Percentiles rank a stretch among this genome's conserved stretches.
Evolutionary conservation across 352 stramenopile genomes (phyloP).

Genomic region (Globisporangium apiculatum): DNA sequence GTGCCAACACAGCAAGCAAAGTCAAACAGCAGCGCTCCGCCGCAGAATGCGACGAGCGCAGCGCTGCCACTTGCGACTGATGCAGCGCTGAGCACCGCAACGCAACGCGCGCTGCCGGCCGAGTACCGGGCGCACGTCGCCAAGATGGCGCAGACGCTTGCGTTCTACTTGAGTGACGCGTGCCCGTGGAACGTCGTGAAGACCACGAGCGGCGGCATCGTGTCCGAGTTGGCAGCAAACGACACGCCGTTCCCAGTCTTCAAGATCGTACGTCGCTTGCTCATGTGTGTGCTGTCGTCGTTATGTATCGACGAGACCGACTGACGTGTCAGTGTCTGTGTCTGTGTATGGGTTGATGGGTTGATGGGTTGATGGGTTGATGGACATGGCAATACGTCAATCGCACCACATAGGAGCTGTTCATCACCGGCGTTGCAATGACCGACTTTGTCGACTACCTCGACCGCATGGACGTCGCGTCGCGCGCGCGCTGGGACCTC

Average conservation of each 20-base stretch:
- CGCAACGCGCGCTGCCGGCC: constrained; percentile 10
- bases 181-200: constrained; percentile 36
- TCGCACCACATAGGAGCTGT: constrained; percentile 24
- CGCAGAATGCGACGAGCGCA: no score
- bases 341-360: not conserved
- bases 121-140: constrained; percentile 22
- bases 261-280: constrained; percentile 25
- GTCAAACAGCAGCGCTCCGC: not conserved
- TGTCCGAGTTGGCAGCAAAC: constrained; percentile 43
- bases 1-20: not conserved
- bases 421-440: constrained; percentile 32
- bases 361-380: no score
- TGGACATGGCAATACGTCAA: not conserved
- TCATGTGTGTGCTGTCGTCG: no score
- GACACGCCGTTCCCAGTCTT: constrained; percentile 35
- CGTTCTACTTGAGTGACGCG: constrained; percentile 33
- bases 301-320: no score
- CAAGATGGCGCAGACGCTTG: constrained; percentile 12
- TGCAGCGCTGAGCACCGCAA: not conserved
- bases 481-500: constrained; percentile 42
- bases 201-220: constrained; percentile 17
- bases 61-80: no score
- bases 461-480: constrained; percentile 28
- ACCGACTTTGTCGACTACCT: constrained; percentile 36
- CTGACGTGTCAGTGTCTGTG: no score